These are phyloP conservation scores for Vanilla planifolia DNA, from an alignment of 106 monocot genomes.

Conservation along the genomic window DNA sequence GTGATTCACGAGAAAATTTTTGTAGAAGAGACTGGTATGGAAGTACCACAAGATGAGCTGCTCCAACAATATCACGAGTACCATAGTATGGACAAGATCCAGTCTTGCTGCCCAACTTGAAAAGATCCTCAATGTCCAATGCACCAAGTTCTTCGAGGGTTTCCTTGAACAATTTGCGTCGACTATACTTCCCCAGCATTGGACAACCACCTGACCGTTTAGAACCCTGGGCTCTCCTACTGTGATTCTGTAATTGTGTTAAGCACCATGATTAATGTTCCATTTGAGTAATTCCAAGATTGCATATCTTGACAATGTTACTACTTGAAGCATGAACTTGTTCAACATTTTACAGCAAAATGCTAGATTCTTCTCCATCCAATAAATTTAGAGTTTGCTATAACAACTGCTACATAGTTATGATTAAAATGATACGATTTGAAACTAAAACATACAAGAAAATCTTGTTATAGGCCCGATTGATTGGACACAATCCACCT, in stretches of 20 bases:
- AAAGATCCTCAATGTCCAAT: conserved; percentile 91
- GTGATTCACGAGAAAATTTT: conserved; percentile 86
- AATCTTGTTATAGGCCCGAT: too few relatives aligned
- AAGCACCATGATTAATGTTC: neutral
- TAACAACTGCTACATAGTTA: too few relatives aligned
- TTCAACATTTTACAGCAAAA: too few relatives aligned
- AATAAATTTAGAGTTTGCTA: too few relatives aligned
- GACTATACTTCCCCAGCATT: conserved; percentile 64
- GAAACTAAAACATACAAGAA: too few relatives aligned
- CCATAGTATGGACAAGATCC: conserved; percentile 97
- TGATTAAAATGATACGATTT: too few relatives aligned
- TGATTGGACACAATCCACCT: too few relatives aligned
- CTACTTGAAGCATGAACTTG: too few relatives aligned
- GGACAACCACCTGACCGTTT: conserved; percentile 69
- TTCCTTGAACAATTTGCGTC: conserved; percentile 43
- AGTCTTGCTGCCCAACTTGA: conserved; percentile 60
- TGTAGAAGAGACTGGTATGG: conserved; percentile 87
- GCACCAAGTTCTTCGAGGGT: conserved; percentile 41
- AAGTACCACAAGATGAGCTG: conserved; percentile 77
- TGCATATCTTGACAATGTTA: neutral
- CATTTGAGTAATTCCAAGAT: neutral
- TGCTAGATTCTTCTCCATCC: too few relatives aligned
- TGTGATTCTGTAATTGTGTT: conserved; percentile 30
- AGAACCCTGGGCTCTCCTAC: conserved; percentile 14
- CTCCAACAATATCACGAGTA: conserved; percentile 56